Evolutionary conservation across 768 basidiomycete species (phyloP), one percentile per base, ranked within the genome.

Genomic region (Myochromella boudieri): DNA sequence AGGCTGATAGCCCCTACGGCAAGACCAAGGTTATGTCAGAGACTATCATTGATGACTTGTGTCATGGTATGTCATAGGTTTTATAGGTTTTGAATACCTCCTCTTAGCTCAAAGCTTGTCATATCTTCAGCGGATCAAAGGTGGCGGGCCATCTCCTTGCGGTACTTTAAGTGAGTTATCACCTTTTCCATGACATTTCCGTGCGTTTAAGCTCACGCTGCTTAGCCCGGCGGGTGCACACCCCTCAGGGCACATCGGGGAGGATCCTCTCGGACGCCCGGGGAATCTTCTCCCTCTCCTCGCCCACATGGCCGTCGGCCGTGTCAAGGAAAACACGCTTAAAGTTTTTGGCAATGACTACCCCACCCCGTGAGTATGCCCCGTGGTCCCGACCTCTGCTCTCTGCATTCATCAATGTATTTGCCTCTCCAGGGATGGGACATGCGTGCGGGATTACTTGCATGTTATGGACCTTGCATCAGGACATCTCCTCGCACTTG

Each of bases 261-360:
- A 99, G 67, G 95, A 97, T 59, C 97, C 97, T n/a, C 76, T 80
- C 37, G 97, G 97, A 28, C 84, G 91, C 44, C 97, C 97, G 6
- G 93, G 90, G 44, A 99, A 99, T 67, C 77, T 99, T 32, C 71
- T 99, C 24, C 97, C 97, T 6, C 72, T 98, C 7, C 81, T 98
- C 29, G 90, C 93, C 6, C 93, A 95, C 37, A 97, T 97, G 80
- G 95, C 97, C 4, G 71, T 93, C 45, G 97, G 95, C 24, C 84
- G 93, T 40, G 80, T 92, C 54, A 78, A 83, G 48, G 84, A 86
- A 36, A 57, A 70, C 10, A 79, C 77, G 6, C 62, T 86, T 26
- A 86, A 89, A 61, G 89, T 99, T 4, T 99, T 98, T 61, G 95
- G 97, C 24, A 89, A 95, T 62, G 93, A 99, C 67, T 99, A 97